Conservation (phyloP, 192 early-diverging fungal species). For the Backusella westeae region DNA sequence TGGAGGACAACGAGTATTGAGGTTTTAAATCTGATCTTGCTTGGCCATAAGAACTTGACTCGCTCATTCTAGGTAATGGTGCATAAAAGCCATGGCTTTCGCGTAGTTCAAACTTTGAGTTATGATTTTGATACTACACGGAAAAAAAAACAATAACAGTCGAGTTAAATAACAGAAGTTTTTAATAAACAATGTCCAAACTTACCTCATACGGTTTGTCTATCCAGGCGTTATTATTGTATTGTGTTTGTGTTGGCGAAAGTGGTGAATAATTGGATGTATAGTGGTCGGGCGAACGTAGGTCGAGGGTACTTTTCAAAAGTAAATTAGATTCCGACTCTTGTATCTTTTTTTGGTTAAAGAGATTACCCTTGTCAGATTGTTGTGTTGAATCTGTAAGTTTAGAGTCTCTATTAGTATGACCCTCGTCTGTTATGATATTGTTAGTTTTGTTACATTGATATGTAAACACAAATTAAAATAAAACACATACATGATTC, state of each 20-base stretch:
- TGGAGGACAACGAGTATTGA: background rate
- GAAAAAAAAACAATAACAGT: background rate
- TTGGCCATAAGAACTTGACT: background rate
- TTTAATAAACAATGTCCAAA: background rate
- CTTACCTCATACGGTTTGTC: background rate
- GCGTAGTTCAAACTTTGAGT: background rate
- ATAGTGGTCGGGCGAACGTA: conserved; percentile 1
- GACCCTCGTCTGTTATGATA: conserved; percentile 2
- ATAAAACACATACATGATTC: conserved; percentile 17
- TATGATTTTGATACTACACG: background rate
- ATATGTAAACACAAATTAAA: background rate
- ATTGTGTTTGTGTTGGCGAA: background rate
- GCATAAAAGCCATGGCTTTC: background rate
- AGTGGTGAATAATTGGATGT: background rate
- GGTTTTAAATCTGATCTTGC: background rate
- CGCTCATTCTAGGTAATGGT: background rate
- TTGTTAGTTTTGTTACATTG: background rate
- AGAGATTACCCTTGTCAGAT: background rate
- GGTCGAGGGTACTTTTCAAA: background rate
- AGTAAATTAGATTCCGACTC: conserved; percentile 4
- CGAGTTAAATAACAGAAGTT: background rate
- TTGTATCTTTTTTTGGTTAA: conserved; percentile 4
- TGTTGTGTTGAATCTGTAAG: background rate
- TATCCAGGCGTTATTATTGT: background rate
- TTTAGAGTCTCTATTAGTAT: background rate